A percentile compares a stretch with the other conserved stretches of the same genome.
Evolutionary conservation across 441 rosid species (phyloP).

Genomic region (Erodium texanum): DNA sequence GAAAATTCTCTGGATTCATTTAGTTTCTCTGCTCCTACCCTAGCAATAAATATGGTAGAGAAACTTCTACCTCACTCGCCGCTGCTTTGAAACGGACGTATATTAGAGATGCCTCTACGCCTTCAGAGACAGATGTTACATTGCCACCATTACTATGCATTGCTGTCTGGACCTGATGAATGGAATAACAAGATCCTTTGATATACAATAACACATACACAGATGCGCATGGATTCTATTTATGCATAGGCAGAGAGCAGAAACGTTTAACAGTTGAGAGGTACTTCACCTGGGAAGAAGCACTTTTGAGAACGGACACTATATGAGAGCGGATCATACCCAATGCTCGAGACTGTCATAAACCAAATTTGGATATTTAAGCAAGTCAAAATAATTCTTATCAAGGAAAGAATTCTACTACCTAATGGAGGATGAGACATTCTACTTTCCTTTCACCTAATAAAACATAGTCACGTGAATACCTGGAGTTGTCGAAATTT

Average conservation of each 20-base stretch:
- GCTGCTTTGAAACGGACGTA: slow-evolving; percentile 96
- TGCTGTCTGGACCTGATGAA: slow-evolving; percentile 73
- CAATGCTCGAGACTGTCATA: slow-evolving; percentile 81
- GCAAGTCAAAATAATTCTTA: slow-evolving; percentile 1
- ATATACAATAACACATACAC: slow-evolving; percentile 8
- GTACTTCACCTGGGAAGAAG: slow-evolving; percentile 72
- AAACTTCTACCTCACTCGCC: slow-evolving; percentile 65
- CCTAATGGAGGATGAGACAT: slow-evolving; percentile 8
- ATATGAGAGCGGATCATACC: slow-evolving; percentile 89
- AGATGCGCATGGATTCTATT: neutral
- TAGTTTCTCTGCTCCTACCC: slow-evolving; percentile 4
- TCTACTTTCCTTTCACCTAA: slow-evolving; percentile 3
- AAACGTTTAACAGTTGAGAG: neutral
- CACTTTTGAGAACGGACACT: slow-evolving; percentile 77
- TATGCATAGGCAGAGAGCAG: slow-evolving; percentile 2
- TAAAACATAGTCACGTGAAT: slow-evolving; percentile 16
- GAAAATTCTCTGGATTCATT: neutral
- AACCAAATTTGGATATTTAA: slow-evolving; percentile 12
- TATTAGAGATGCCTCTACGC: slow-evolving; percentile 88
- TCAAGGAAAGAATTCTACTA: neutral
- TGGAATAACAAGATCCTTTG: slow-evolving; percentile 16
- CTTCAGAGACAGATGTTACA: slow-evolving; percentile 74
- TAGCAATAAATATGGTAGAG: neutral
- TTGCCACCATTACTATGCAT: slow-evolving; percentile 58
- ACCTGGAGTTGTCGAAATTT: slow-evolving; percentile 99